Evolutionary conservation across 2,329 filamentous ascomycete genomes (phyloP).

Genomic region (Alternaria sp.): DNA sequence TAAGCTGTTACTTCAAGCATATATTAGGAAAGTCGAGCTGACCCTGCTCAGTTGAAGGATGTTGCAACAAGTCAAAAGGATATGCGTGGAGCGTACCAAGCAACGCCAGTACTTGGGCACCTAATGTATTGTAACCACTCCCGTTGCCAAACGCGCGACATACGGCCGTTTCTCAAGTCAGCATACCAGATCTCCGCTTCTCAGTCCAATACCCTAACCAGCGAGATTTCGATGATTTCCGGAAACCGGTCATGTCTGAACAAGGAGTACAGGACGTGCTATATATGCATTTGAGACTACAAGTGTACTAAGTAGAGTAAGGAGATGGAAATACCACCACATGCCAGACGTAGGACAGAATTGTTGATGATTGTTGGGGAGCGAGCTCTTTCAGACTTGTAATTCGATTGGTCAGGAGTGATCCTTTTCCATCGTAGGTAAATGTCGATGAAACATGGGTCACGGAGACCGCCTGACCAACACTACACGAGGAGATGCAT

Average conservation of each 20-base stretch:
- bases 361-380: not conserved
- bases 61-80: not conserved
- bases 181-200: not conserved
- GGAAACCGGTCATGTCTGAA: conserved; percentile 1
- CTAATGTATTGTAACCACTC: conserved; percentile 11
- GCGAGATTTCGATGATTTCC: conserved; percentile 2
- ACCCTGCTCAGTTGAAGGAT: not conserved
- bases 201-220: not conserved
- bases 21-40: not conserved
- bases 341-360: not conserved
- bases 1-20: not conserved
- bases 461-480: conserved; percentile 3
- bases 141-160: conserved; percentile 16
- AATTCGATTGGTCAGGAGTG: conserved; percentile 6
- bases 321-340: not conserved
- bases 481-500: conserved; percentile 16
- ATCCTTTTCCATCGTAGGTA: not conserved
- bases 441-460: not conserved
- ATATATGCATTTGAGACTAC: not conserved
- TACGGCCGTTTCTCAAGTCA: not conserved
- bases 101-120: conserved; percentile 13
- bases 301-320: not conserved
- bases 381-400: not conserved
- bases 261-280: not conserved
- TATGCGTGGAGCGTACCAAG: conserved; percentile 1